Evolutionary conservation across 495 filamentous ascomycete genomes (phyloP).

Genomic region (Daldinia childiae): DNA sequence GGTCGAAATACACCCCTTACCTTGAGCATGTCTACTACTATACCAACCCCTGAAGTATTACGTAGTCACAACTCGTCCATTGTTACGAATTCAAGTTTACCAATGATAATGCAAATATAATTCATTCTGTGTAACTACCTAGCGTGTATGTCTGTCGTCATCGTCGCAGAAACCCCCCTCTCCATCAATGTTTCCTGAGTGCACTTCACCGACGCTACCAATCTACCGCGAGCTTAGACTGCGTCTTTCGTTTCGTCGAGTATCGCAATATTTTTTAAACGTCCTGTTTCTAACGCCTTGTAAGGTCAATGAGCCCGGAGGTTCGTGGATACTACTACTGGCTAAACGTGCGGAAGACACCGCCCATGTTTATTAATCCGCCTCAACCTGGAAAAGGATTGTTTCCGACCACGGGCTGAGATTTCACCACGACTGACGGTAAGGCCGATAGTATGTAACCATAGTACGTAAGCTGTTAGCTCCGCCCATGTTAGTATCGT

Average conservation of each 20-base stretch:
- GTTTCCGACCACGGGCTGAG: background rate
- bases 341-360: constrained; percentile 1
- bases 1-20: background rate
- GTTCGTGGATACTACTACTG: constrained; percentile 3
- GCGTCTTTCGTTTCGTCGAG: background rate
- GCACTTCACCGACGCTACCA: constrained; percentile 5
- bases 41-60: background rate
- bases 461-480: background rate
- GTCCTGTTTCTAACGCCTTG: background rate
- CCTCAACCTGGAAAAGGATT: constrained; percentile 4
- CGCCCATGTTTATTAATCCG: background rate
- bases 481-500: background rate
- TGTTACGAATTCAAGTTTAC: background rate
- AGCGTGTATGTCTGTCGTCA: constrained; percentile 45
- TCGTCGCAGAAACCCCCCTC: constrained; percentile 28
- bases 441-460: constrained; percentile 5
- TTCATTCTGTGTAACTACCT: constrained; percentile 47
- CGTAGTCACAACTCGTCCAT: background rate
- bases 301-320: background rate
- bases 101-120: constrained; percentile 30
- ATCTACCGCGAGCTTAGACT: background rate
- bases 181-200: constrained; percentile 14
- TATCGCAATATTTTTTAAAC: background rate
- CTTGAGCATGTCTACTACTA: background rate
- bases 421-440: background rate